These are phyloP conservation scores for Yamadazyma insecticola DNA, from an alignment of 805 yeast species.

Conservation along the genomic window DNA sequence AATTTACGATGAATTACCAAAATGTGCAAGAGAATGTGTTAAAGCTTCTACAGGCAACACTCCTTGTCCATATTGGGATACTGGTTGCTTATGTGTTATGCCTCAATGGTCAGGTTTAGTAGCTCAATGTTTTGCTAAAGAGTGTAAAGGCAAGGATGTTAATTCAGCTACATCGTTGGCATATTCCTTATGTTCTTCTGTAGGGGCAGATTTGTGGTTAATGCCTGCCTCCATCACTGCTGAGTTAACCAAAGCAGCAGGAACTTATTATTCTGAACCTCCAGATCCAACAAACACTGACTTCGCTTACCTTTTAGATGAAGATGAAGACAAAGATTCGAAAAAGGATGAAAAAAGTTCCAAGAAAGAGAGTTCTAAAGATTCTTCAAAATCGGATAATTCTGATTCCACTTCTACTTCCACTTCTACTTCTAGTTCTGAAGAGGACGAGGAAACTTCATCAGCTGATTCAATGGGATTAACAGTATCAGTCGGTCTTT, in stretches of 20 bases:
- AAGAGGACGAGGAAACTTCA: neutral
- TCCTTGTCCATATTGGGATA: constrained; percentile 52
- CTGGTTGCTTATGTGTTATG: constrained; percentile 48
- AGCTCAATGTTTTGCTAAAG: constrained; percentile 37
- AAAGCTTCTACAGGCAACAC: constrained; percentile 34
- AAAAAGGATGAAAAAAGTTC: neutral
- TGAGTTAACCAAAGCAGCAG: constrained; percentile 19
- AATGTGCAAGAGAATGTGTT: constrained; percentile 41
- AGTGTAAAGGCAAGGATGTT: constrained; percentile 34
- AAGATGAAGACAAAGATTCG: neutral
- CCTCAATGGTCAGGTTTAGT: constrained; percentile 43
- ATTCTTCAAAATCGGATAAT: constrained; percentile 2
- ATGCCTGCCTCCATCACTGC: constrained; percentile 26
- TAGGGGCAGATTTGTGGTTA: constrained; percentile 30
- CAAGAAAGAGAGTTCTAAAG: neutral
- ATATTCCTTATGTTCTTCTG: constrained; percentile 34
- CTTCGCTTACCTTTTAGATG: constrained; percentile 5
- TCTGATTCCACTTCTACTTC: constrained; percentile 5
- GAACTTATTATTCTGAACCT: constrained; percentile 15
- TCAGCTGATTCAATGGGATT: constrained; percentile 2
- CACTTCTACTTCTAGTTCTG: constrained; percentile 2
- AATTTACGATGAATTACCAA: constrained; percentile 31
- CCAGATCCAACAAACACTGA: constrained; percentile 9
- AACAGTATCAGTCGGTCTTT: constrained; percentile 7
- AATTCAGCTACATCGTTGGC: constrained; percentile 37